Conservation (phyloP, 2,329 filamentous ascomycete species). For the Didymella glomerata region DNA sequence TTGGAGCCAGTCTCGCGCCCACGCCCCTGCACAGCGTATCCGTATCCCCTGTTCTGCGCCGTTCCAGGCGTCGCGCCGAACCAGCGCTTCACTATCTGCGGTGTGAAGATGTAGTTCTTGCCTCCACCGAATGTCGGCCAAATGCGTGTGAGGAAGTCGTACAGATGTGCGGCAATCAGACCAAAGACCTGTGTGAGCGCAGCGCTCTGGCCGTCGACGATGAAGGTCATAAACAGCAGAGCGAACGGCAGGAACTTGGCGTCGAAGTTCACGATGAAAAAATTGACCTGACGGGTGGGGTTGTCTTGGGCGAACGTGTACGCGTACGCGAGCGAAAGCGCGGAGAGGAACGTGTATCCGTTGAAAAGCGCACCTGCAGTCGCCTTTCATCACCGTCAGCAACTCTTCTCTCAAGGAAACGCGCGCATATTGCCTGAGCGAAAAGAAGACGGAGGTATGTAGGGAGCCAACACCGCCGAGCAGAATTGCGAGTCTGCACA, state of each 20-base stretch:
- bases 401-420: slow-evolving; percentile 25
- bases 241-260: slow-evolving; percentile 82
- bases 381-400: slow-evolving; percentile 55
- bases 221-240: slow-evolving; percentile 77
- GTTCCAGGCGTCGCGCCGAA: slow-evolving; percentile 63
- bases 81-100: slow-evolving; percentile 72
- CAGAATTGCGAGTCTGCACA: slow-evolving; percentile 63
- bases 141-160: slow-evolving; percentile 86
- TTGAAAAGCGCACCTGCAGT: slow-evolving; percentile 63
- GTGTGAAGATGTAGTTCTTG: slow-evolving; percentile 77
- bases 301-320: slow-evolving; percentile 91
- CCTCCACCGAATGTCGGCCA: slow-evolving; percentile 92
- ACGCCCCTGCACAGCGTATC: slow-evolving; percentile 64
- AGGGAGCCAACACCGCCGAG: slow-evolving; percentile 70
- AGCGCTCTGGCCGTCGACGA: slow-evolving; percentile 67
- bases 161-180: slow-evolving; percentile 86
- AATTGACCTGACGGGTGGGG: slow-evolving; percentile 75
- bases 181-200: slow-evolving; percentile 75
- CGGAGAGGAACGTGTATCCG: slow-evolving; percentile 59
- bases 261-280: slow-evolving; percentile 85
- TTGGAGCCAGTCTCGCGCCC: slow-evolving; percentile 28
- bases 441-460: slow-evolving; percentile 57
- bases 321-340: slow-evolving; percentile 78
- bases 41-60: slow-evolving; percentile 63
- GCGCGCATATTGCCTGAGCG: slow-evolving; percentile 19